Base-by-base conservation (phyloP, 2,329 filamentous ascomycete genomes). In the Sporothrix pseudoabietina region DNA sequence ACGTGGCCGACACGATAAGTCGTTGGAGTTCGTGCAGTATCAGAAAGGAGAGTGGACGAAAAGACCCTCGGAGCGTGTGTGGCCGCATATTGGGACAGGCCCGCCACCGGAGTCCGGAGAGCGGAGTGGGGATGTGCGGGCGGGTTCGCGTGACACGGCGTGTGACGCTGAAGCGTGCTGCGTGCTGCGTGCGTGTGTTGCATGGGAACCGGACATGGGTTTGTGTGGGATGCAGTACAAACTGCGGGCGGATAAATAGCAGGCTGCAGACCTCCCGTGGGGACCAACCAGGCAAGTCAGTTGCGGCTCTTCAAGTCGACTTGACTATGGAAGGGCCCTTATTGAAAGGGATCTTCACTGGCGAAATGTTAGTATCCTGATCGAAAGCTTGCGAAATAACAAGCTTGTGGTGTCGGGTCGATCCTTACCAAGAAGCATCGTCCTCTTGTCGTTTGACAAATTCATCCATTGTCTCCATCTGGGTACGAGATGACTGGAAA, bases 51-150 rank as follows among this genome's bases (percentile, higher is more conserved):
- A 35, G 22, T 12, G 7, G 16, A 7, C 4, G 26, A 4, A 59
- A 59, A 32, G 55, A 59, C 26, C 55, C 30, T 59, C 54, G 63
- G n/a, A 8, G 22, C 26, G 26, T 57, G 22, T 39, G 19, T 61
- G 30, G 57, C 39, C 57, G 3, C 16, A 14, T 10, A 63, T 41
- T 22, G 3, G 16, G 22, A 22, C 41, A 52, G 44, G 22, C 19
- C 41, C 73, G 59, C 73, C 73, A 66, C n/a, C 75, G 75, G 75
- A 74, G 73, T 76, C 74, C 75, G 75, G 72, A 73, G 35, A 39
- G 2, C 14, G 47, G 26, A 30, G 59, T 76, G 75, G 75, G 75
- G 75, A 74, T 74, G 70, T 75, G 74, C 75, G 72, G 44, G 16
- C 49, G 9, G 52, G 32, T n/a, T 19, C 65, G 49, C 49, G 4